Base-by-base conservation (phyloP, 129 eudicot species). In the Oenanthe sinensis region DNA sequence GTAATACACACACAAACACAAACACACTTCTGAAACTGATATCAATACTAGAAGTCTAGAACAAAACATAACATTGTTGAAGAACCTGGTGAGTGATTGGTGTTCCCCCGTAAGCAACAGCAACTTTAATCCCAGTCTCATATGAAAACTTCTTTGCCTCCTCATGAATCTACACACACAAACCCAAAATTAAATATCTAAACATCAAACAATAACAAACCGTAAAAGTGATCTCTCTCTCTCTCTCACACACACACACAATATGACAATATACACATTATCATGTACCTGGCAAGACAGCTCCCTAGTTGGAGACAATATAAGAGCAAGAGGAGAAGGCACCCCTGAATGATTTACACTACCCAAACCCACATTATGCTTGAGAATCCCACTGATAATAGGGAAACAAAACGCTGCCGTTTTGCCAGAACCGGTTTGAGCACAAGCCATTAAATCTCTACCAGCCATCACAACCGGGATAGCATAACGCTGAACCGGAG, bases 371-470 rank as follows among this genome's bases (percentile, higher is more conserved):
- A 24, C 33, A 10, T 30, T 36, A 26, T 69, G 63, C 79, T 77
- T 89, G 86, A 90, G 6, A 65, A 93, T 83, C 55, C 98, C 98
- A 82, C 82, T 46, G 0, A 93, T 93, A 74, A 93, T 90, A 48
- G 98, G 97, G 40, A 93, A 93, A 69, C 98, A 93, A 76, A 93
- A 93, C 50, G 98, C 96, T 1, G 97, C 97, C 15, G 96, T 92
- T 82, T 92, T 92, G 1, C 98, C 96, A 0, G 96, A 90, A 22
- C 98, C 98, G 4, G 98, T 93, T 78, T 93, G 98, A 2, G 98
- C 98, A 83, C 96, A 92, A 42, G 98, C 98, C 98, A 92, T 92
- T 82, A 92, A 77, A 75, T 92, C 98, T n/a, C 98, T 80, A 28
- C 98, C 96, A 0, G 88, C 92, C 65, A 90, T 20, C 5, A 89